Evolutionary conservation across 208 protist genomes (phyloP).

Genomic region (Leishmania lainsoni): DNA sequence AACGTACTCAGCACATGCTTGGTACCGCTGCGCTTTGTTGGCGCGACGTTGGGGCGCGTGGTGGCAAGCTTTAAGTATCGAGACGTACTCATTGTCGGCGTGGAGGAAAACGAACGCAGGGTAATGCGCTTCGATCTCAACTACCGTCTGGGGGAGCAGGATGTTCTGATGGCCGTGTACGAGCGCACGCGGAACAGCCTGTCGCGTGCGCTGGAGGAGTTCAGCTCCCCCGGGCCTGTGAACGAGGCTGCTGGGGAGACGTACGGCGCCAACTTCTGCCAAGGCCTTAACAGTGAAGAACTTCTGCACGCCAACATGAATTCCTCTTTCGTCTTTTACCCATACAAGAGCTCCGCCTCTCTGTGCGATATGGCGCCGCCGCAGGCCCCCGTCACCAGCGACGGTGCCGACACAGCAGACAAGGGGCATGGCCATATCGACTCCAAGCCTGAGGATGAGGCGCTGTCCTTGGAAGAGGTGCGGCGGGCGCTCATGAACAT

Average conservation of each 20-base stretch:
- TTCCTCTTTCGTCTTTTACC: slow-evolving; percentile 66
- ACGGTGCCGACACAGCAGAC: background rate
- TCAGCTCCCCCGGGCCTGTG: slow-evolving; percentile 37
- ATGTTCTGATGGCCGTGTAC: slow-evolving; percentile 72
- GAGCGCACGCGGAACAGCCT: slow-evolving; percentile 62
- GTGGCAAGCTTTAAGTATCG: slow-evolving; percentile 60
- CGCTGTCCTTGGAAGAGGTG: slow-evolving; percentile 29
- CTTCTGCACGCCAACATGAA: slow-evolving; percentile 53
- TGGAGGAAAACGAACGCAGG: slow-evolving; percentile 56
- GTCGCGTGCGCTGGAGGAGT: slow-evolving; percentile 43
- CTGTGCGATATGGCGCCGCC: slow-evolving; percentile 13
- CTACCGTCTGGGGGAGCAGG: slow-evolving; percentile 53
- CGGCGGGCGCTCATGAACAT: slow-evolving; percentile 29
- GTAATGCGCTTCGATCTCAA: slow-evolving; percentile 71
- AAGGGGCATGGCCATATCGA: slow-evolving; percentile 8
- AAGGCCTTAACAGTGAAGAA: slow-evolving; percentile 39
- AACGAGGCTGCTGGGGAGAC: slow-evolving; percentile 30
- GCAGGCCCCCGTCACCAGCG: background rate
- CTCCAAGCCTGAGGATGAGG: slow-evolving; percentile 21
- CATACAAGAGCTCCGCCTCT: slow-evolving; percentile 60
- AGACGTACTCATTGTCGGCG: slow-evolving; percentile 73
- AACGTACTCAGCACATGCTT: slow-evolving; percentile 71
- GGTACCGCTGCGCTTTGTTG: slow-evolving; percentile 65
- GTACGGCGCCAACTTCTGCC: slow-evolving; percentile 41
- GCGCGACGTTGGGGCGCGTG: slow-evolving; percentile 40